phyloP scores from a whole-genome alignment of 2,329 filamentous ascomycete species.

The Cryoendolithus antarcticus region DNA sequence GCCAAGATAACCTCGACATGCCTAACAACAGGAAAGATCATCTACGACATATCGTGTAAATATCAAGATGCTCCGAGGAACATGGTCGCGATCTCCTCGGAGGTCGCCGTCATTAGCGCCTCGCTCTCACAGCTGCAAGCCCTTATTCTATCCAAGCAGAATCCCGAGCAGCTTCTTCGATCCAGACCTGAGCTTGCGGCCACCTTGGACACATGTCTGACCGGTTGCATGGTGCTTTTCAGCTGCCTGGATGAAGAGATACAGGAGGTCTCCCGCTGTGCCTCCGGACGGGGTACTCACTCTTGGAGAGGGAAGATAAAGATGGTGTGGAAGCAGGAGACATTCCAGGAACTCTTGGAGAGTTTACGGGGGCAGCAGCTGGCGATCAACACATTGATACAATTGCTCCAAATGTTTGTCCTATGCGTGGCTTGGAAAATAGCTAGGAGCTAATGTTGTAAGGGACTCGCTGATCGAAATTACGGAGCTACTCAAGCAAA shows the following conservation, averaged over 20 bases:
- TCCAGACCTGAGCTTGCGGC: background rate
- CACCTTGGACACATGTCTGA: background rate
- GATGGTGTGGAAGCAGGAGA: background rate
- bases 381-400: background rate
- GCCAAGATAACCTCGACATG: conserved; percentile 1
- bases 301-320: background rate
- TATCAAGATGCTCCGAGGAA: conserved; percentile 1
- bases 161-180: background rate
- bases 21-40: background rate
- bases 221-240: conserved; percentile 1
- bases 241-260: conserved; percentile 1
- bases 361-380: background rate
- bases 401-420: background rate
- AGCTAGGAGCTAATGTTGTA: background rate
- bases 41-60: background rate
- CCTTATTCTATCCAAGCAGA: background rate
- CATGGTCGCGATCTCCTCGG: background rate
- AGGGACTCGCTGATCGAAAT: conserved; percentile 1
- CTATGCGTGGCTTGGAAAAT: background rate
- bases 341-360: background rate
- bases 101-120: background rate
- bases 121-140: background rate
- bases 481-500: background rate
- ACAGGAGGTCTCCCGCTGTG: background rate
- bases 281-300: background rate